phyloP scores from a whole-genome alignment of 1,284 basidiomycete genomes.

The Thelephora terrestris region DNA sequence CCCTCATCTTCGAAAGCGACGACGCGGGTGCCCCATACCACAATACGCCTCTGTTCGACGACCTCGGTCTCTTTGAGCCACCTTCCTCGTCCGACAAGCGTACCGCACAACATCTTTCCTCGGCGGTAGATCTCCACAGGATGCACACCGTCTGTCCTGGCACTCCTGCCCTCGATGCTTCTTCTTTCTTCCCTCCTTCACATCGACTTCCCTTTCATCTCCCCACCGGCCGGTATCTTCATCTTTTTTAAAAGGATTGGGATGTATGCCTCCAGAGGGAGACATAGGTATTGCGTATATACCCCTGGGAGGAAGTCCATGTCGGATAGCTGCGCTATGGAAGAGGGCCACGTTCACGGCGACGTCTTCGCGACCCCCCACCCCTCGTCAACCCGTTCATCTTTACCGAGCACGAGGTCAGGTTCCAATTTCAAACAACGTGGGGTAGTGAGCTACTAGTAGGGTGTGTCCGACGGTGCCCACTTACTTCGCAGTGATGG shows the following conservation, averaged over 20 bases:
- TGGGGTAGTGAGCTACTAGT: too few species aligned
- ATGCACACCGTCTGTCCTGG: slow-evolving; percentile 35
- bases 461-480: too few species aligned
- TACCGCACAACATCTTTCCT: slow-evolving; percentile 9
- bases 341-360: slow-evolving; percentile 39
- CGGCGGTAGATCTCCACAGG: slow-evolving; percentile 23
- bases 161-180: slow-evolving; percentile 33
- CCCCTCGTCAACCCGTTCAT: too few species aligned
- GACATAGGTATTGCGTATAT: slow-evolving; percentile 27
- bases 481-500: too few species aligned
- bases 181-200: slow-evolving; percentile 16
- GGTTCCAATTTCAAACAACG: slow-evolving; percentile 15
- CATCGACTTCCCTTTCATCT: slow-evolving; percentile 32
- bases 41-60: slow-evolving; percentile 18
- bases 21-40: slow-evolving; percentile 24
- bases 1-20: slow-evolving; percentile 30
- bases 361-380: slow-evolving; percentile 13
- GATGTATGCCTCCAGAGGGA: slow-evolving; percentile 18
- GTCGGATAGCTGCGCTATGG: slow-evolving; percentile 38
- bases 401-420: slow-evolving; percentile 13
- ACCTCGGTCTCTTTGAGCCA: slow-evolving; percentile 12
- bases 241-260: slow-evolving; percentile 40
- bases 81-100: slow-evolving; percentile 14
- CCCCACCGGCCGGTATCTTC: slow-evolving; percentile 34
- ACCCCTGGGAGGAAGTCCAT: slow-evolving; percentile 13